These are phyloP conservation scores for Litsea cubeba DNA, from an alignment of 164 flowering plant genomes.

Conservation along the genomic window DNA sequence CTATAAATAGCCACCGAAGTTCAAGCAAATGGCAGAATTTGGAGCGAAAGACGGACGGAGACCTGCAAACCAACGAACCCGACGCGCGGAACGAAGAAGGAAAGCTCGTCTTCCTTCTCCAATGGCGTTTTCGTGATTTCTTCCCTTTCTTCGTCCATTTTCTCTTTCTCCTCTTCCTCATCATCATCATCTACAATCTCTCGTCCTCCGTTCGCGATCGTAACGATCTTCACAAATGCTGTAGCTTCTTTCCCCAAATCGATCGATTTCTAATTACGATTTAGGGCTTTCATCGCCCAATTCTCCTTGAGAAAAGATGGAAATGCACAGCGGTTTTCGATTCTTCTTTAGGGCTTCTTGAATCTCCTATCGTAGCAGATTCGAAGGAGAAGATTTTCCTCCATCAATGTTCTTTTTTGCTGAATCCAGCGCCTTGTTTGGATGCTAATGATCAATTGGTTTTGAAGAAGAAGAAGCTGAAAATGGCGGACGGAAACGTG, in stretches of 20 bases:
- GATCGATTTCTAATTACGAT: neutral
- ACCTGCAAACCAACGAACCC: neutral
- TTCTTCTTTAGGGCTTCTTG: neutral
- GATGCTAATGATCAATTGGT: conserved; percentile 23
- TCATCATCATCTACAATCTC: neutral
- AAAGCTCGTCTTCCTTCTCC: neutral
- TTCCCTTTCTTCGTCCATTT: neutral
- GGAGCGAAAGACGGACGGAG: neutral
- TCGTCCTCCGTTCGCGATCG: neutral
- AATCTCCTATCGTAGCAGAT: neutral
- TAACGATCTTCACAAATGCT: too few relatives aligned
- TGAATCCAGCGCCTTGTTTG: neutral
- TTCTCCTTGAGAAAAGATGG: neutral
- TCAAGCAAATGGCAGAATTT: too few relatives aligned
- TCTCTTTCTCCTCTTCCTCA: neutral
- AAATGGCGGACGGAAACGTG: conserved; percentile 20
- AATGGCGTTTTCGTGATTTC: neutral
- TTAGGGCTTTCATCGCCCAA: neutral
- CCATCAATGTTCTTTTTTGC: neutral
- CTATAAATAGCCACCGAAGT: too few relatives aligned
- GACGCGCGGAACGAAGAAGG: neutral
- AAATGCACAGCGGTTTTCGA: neutral
- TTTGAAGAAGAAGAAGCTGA: conserved; percentile 36
- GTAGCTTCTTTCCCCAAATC: neutral
- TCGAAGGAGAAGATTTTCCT: neutral